phyloP scores from a whole-genome alignment of 768 basidiomycete genomes.

The Wakefieldia striispora region DNA sequence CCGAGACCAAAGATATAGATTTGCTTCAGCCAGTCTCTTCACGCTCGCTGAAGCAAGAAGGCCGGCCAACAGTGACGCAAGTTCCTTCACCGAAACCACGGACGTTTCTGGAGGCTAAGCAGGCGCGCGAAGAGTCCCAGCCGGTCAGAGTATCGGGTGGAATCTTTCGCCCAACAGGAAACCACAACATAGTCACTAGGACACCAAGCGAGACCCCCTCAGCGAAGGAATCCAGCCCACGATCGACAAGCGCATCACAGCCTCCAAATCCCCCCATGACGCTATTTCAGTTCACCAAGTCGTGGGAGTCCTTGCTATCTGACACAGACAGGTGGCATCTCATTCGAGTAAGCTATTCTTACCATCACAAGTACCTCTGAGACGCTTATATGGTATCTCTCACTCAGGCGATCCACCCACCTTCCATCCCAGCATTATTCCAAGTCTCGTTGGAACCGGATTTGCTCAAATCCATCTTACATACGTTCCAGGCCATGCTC shows the following conservation, averaged over 20 bases:
- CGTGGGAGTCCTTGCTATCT: constrained; percentile 49
- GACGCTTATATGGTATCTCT: neutral
- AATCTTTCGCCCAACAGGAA: constrained; percentile 66
- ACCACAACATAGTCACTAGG: constrained; percentile 53
- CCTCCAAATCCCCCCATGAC: constrained; percentile 37
- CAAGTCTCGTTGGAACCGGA: constrained; percentile 68
- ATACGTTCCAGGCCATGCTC: constrained; percentile 42
- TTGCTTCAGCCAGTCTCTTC: constrained; percentile 42
- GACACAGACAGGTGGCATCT: constrained; percentile 54
- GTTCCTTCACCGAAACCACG: constrained; percentile 15
- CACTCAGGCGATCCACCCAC: constrained; percentile 52
- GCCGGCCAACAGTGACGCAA: constrained; percentile 2
- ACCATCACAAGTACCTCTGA: neutral
- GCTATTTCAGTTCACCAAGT: constrained; percentile 60
- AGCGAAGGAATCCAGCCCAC: constrained; percentile 1
- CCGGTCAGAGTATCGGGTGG: constrained; percentile 60
- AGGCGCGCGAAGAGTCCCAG: constrained; percentile 47
- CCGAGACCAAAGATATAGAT: constrained; percentile 15
- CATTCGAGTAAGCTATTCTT: constrained; percentile 48
- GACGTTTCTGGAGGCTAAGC: constrained; percentile 60
- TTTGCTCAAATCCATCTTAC: constrained; percentile 56
- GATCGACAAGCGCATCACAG: constrained; percentile 1
- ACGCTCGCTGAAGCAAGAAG: constrained; percentile 27
- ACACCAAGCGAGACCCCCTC: constrained; percentile 18
- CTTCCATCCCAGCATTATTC: constrained; percentile 59